A percentile compares a stretch with the other conserved stretches of the same genome.
These are phyloP conservation scores for Anisogramma anomala DNA, from an alignment of 2,329 filamentous ascomycete genomes.

Conservation along the genomic window DNA sequence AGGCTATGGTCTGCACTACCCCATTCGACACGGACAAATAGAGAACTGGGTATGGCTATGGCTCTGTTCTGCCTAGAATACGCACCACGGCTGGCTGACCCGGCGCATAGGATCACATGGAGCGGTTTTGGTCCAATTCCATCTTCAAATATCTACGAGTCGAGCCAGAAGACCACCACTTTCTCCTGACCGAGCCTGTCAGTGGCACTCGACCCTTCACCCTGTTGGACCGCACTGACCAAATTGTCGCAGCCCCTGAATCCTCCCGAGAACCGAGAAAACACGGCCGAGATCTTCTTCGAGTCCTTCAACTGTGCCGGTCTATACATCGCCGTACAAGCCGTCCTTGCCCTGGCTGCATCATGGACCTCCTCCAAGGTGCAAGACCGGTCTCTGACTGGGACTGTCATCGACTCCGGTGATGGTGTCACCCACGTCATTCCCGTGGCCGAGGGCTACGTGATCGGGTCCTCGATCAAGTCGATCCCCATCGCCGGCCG, in stretches of 20 bases:
- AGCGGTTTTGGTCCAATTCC: constrained; percentile 99
- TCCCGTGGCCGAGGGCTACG: constrained; percentile 94
- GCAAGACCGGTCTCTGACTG: constrained; percentile 86
- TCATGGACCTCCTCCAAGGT: constrained; percentile 99
- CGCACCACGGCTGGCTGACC: constrained; percentile 19
- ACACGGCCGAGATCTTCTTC: constrained; percentile 99
- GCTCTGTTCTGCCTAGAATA: neutral
- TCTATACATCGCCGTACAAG: constrained; percentile 97
- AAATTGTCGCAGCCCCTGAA: constrained; percentile 63
- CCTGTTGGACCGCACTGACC: neutral
- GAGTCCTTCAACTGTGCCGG: constrained; percentile 99
- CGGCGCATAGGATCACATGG: constrained; percentile 76
- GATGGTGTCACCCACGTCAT: constrained; percentile 99
- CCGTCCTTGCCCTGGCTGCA: constrained; percentile 87
- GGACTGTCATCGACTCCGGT: constrained; percentile 96
- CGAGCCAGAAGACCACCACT: constrained; percentile 97
- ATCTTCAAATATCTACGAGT: constrained; percentile 99
- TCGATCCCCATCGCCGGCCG: constrained; percentile 95
- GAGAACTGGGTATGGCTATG: constrained; percentile 86
- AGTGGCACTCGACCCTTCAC: constrained; percentile 22
- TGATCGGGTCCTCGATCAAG: constrained; percentile 98
- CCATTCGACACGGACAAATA: constrained; percentile 94
- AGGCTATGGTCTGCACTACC: constrained; percentile 95
- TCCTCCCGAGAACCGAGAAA: constrained; percentile 96
- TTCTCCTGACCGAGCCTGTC: constrained; percentile 93